A percentile compares a stretch with the other conserved stretches of the same genome.
Conservation (phyloP, 192 early-diverging fungal species). For the Podila clonocystis region DNA sequence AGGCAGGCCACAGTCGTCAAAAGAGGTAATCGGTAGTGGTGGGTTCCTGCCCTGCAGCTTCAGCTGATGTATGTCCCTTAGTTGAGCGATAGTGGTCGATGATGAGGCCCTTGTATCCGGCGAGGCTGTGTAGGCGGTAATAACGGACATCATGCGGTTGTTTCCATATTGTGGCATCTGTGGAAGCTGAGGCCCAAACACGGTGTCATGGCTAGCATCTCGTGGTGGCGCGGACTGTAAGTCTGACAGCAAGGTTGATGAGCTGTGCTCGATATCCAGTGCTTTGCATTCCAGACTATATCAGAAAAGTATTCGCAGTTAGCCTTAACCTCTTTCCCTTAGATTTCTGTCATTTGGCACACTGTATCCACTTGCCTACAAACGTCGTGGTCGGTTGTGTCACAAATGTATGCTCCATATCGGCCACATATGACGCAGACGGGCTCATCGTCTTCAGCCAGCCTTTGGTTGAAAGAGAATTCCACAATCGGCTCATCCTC, state of each 20-base stretch:
- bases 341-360: slow-evolving; percentile 12
- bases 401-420: slow-evolving; percentile 58
- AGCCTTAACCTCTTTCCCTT: not conserved
- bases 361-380: slow-evolving; percentile 40
- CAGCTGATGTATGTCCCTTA: slow-evolving; percentile 36
- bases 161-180: slow-evolving; percentile 11
- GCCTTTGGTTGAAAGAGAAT: slow-evolving; percentile 27
- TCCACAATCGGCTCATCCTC: not conserved
- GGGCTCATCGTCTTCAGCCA: slow-evolving; percentile 36
- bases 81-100: not conserved
- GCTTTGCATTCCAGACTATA: slow-evolving; percentile 1
- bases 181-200: not conserved
- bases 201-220: not conserved
- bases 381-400: slow-evolving; percentile 52
- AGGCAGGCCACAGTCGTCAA: slow-evolving; percentile 57
- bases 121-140: slow-evolving; percentile 54
- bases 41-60: slow-evolving; percentile 48
- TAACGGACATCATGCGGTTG: slow-evolving; percentile 29
- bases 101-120: slow-evolving; percentile 11
- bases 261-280: not conserved
- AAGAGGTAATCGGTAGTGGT: slow-evolving; percentile 54
- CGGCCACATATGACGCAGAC: slow-evolving; percentile 54
- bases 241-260: not conserved
- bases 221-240: not conserved
- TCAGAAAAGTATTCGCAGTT: not conserved